Base-by-base conservation (phyloP, 1,284 basidiomycete species). In the Mycena sp. region DNA sequence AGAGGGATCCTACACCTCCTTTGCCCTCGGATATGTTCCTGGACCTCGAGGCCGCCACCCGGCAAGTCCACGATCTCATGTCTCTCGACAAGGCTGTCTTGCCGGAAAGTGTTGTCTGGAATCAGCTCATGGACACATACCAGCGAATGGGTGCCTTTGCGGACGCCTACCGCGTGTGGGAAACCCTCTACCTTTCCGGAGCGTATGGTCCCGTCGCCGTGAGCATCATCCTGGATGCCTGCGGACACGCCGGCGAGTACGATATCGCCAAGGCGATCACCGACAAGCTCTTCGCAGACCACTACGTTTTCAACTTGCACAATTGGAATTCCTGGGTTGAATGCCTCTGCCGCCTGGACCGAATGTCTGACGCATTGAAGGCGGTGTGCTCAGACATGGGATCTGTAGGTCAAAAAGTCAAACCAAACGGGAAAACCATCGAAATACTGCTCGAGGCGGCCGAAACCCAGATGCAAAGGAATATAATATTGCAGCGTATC, bases 121-220 rank as follows among this genome's bases (percentile, higher is more conserved):
- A 96, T 72, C 87, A 93, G 68, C 81, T 98, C 61, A 95, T 98
- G 92, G 89, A 94, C 74, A 91, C 94, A 1, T 98, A 98, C 77
- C 89, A 92, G 69, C 88, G 89, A 23, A 83, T 89, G 4, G 89
- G 88, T 3, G 88, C 87, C 58, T 90, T 89, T 62, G 80, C 78
- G 1, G 88, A 92, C 64, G 90, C 92, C 9, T 87, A 88, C 69
- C 84, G 88, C 29, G 84, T 98, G 12, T 98, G 95, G 95, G 88
- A 95, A 66, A 83, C 85, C 66, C 83, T 97, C 71, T 86, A 86
- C 72, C 77, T 88, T 26, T 80, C 85, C 29, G 80, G 82, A 28
- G 78, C 78, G 51, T 85, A 86, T 69, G 88, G 92, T 74, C 80
- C 87, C 35, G 78, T 85, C 44, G 90, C 88, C 63, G 82, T 98